Conservation (phyloP, 2,329 filamentous ascomycete species). For the Penicillium olsonii region DNA sequence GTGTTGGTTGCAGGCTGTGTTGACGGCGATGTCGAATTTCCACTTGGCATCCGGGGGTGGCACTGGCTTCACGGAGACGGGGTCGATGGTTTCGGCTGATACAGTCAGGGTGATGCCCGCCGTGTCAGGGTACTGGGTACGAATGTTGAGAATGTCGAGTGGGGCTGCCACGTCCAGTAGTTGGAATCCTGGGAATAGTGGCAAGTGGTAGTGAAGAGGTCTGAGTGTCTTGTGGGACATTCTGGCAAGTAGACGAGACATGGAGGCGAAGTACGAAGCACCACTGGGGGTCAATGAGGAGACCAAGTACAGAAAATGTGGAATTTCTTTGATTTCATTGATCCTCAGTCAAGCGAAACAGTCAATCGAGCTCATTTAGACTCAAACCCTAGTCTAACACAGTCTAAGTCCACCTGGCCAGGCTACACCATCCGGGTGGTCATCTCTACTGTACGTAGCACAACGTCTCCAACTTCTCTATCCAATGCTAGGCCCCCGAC, state of each 20-base stretch:
- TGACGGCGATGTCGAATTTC: constrained; percentile 3
- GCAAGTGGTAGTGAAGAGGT: constrained; percentile 11
- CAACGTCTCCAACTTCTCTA: too few species aligned
- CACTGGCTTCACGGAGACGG: constrained; percentile 11
- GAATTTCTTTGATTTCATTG: too few species aligned
- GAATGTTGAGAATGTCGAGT: constrained; percentile 12
- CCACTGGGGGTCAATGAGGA: too few species aligned
- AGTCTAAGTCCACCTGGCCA: too few species aligned
- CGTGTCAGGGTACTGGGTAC: constrained; percentile 4
- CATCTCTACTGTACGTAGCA: too few species aligned
- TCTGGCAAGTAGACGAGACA: not conserved
- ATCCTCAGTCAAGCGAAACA: too few species aligned
- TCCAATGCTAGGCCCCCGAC: constrained; percentile 2
- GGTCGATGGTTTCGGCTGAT: constrained; percentile 7
- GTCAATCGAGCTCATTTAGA: too few species aligned
- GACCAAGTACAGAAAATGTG: too few species aligned
- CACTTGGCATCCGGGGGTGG: constrained; percentile 2
- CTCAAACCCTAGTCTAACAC: too few species aligned
- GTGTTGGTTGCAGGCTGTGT: constrained; percentile 8
- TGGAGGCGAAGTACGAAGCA: too few species aligned
- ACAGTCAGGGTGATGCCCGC: constrained; percentile 7
- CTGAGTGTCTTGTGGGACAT: constrained; percentile 1
- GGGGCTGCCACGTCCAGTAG: constrained; percentile 5
- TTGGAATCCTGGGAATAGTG: constrained; percentile 11
- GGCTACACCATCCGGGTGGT: too few species aligned